Evolutionary conservation across 2,329 filamentous ascomycete species (phyloP), one percentile per base, ranked within the genome.

Genomic region (Phyllosticta capitalensis): DNA sequence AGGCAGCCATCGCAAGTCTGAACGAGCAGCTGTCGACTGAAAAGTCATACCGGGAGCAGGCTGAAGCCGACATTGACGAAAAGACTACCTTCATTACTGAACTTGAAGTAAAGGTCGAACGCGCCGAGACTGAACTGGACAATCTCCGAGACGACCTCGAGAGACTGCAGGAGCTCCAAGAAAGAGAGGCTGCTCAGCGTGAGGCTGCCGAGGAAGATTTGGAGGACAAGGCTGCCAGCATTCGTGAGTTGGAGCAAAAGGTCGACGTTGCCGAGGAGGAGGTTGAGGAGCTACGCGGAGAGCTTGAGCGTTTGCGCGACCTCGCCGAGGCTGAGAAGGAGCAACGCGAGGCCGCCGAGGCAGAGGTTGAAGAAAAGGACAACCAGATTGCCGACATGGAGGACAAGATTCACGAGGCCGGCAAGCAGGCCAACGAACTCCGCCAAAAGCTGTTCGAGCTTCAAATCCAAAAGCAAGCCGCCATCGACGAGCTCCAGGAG

Each of bases 401-500:
- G 20, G 56, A 68, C 22, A 73, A 72, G 58, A 65, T 79, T 5
- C 70, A 73, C 21, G 68, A 73, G 20, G 65, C 69, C n/a, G 76
- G 77, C 49, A 67, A 74, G 17, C 71, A 77, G 61, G 75, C 76
- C n/a, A 78, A 79, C 30, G 72, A 77, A 63, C 71, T 79, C 24
- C 76, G 77, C 3, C 72, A 74, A 58, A 79, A 79, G 65, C 66
- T 79, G 5, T 79, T 76, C 65, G 69, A 75, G 54, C 67, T 75
- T 1, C 77, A 79, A 66, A 70, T 75, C 61, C 67, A 74, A 53
- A 73, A 75, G 63, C 70, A 74, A 50, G 59, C 66, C 24, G 62
- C 69, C n/a, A 67, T 79, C 50, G 67, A 68, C 52, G 65, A 73
- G 19, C 65, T 79, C 6, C 65, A 76, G 62, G 64, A 69, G 17